A percentile compares a stretch with the other conserved stretches of the same genome.
These are phyloP conservation scores for Ilyonectria sp. DNA, from an alignment of 2,329 filamentous ascomycete genomes.

Conservation along the genomic window DNA sequence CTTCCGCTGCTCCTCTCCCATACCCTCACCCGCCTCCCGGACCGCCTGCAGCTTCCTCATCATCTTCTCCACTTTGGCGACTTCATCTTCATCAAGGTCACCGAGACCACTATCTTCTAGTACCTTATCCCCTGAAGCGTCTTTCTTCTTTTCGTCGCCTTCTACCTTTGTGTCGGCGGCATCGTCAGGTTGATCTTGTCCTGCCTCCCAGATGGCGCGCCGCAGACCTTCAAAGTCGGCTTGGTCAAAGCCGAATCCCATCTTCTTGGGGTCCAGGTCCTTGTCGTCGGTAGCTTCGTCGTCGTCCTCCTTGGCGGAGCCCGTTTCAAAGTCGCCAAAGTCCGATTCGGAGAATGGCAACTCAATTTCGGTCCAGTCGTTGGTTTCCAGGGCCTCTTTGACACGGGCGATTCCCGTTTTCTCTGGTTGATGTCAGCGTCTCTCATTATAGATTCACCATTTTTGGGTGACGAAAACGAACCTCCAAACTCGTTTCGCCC, in stretches of 20 bases:
- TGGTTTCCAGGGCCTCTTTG: conserved; percentile 74
- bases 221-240: conserved; percentile 68
- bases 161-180: conserved; percentile 26
- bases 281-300: conserved; percentile 49
- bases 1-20: conserved; percentile 74
- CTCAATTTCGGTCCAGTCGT: conserved; percentile 70
- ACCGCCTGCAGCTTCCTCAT: conserved; percentile 76
- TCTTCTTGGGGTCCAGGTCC: conserved; percentile 61
- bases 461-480: conserved; percentile 48
- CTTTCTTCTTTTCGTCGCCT: conserved; percentile 29
- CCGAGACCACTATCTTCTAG: conserved; percentile 56
- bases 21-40: conserved; percentile 70
- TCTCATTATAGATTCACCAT: neutral
- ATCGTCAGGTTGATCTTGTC: conserved; percentile 45
- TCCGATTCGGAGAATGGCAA: conserved; percentile 47
- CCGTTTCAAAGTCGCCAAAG: conserved; percentile 53
- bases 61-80: conserved; percentile 74
- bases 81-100: conserved; percentile 65
- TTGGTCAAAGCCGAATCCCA: conserved; percentile 68
- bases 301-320: conserved; percentile 51
- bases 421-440: conserved; percentile 59
- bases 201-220: conserved; percentile 65
- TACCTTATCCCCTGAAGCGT: conserved; percentile 10
- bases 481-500: conserved; percentile 71
- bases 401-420: conserved; percentile 72